phyloP scores from a whole-genome alignment of 805 yeast genomes.

The Kodamaea neixiangensis region DNA sequence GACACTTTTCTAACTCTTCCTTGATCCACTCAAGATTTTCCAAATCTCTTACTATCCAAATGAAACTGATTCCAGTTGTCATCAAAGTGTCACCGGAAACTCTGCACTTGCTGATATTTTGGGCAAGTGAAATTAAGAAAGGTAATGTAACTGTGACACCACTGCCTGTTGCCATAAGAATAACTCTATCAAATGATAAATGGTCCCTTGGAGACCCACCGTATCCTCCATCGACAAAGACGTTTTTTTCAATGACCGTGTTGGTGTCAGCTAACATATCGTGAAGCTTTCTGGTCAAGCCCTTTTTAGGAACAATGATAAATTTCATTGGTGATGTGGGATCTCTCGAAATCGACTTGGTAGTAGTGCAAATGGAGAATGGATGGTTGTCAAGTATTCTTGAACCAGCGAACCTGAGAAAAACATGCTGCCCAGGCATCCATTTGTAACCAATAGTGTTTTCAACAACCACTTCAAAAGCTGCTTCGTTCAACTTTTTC shows the following conservation, averaged over 20 bases:
- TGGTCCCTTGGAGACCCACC: constrained; percentile 53
- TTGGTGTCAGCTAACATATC: constrained; percentile 28
- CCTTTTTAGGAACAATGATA: constrained; percentile 46
- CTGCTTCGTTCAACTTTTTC: constrained; percentile 22
- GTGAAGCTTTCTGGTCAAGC: constrained; percentile 43
- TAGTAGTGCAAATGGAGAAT: constrained; percentile 47
- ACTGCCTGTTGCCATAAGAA: constrained; percentile 48
- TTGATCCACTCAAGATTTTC: constrained; percentile 42
- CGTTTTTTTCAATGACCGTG: constrained; percentile 23
- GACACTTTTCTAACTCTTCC: constrained; percentile 33
- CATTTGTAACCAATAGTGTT: constrained; percentile 40
- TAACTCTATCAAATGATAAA: constrained; percentile 44
- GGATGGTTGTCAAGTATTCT: constrained; percentile 56
- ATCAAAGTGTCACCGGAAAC: constrained; percentile 5
- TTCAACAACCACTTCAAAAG: constrained; percentile 36
- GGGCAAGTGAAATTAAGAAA: constrained; percentile 31
- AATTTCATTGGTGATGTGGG: constrained; percentile 37
- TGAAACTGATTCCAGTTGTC: constrained; percentile 34
- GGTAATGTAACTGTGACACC: constrained; percentile 56
- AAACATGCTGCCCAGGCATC: constrained; percentile 59
- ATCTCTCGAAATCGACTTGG: constrained; percentile 11
- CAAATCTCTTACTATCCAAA: constrained; percentile 44
- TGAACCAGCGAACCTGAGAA: constrained; percentile 46
- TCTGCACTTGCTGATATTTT: constrained; percentile 12
- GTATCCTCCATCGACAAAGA: constrained; percentile 56